Percentiles rank a stretch among this genome's conserved stretches.
Evolutionary conservation across 2,329 filamentous ascomycete species (phyloP).

Genomic region (Colletotrichum lentis): DNA sequence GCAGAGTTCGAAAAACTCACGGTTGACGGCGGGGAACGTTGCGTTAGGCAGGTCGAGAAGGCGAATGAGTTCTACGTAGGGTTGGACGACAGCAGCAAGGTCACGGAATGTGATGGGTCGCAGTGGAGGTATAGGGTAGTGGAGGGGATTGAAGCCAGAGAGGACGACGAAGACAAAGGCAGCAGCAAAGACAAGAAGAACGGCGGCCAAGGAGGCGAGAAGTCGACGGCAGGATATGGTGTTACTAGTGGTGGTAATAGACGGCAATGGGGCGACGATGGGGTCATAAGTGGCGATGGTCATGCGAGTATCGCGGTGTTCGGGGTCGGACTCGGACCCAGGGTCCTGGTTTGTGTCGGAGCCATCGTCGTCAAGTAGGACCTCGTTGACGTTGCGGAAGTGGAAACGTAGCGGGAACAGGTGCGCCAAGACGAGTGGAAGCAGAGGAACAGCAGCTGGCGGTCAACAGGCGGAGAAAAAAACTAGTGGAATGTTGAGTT

Average conservation of each 20-base stretch:
- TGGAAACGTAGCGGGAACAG: neutral
- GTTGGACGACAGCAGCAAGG: neutral
- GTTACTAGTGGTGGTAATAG: no score
- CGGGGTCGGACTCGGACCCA: neutral
- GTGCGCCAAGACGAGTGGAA: conserved; percentile 10
- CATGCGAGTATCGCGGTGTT: neutral
- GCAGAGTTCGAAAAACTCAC: conserved; percentile 5
- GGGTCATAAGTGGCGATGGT: neutral
- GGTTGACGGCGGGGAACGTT: neutral
- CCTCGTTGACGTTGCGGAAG: neutral
- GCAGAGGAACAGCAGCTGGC: conserved; percentile 10
- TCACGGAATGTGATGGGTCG: neutral
- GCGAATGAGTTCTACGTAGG: conserved; percentile 3
- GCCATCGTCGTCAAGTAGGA: neutral
- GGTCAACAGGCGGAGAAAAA: neutral
- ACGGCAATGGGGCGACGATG: neutral
- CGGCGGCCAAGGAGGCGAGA: no score
- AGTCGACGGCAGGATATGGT: no score
- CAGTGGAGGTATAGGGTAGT: neutral
- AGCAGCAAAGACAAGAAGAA: neutral
- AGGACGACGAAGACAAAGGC: neutral
- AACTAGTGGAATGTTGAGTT: conserved; percentile 12
- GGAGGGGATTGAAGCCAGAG: neutral
- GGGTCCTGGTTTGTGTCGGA: neutral
- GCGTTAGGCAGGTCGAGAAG: neutral